These are phyloP conservation scores for Xylaria sp. DNA, from an alignment of 2,329 filamentous ascomycete genomes.

Conservation along the genomic window DNA sequence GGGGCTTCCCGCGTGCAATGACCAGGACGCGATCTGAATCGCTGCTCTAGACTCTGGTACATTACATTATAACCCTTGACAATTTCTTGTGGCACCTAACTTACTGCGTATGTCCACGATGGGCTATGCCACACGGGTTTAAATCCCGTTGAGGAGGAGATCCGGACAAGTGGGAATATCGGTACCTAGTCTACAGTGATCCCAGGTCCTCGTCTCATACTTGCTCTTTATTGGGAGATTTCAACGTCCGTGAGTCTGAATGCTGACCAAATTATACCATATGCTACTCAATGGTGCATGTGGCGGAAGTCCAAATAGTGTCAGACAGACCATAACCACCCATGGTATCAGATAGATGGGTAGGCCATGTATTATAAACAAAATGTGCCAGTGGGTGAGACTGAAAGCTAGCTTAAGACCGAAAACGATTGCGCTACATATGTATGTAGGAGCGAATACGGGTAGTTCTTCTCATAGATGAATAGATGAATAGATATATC, in stretches of 20 bases:
- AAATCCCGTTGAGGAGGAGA: neutral
- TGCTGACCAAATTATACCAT: neutral
- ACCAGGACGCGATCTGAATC: slow-evolving; percentile 7
- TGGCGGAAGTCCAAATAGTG: neutral
- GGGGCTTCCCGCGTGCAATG: slow-evolving; percentile 24
- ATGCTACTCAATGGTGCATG: neutral
- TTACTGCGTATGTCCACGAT: neutral
- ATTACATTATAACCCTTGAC: neutral
- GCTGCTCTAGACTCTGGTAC: neutral
- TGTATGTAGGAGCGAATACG: slow-evolving; percentile 2
- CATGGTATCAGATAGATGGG: neutral
- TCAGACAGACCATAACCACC: neutral
- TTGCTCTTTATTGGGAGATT: neutral
- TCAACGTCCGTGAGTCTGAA: no score
- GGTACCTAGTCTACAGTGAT: neutral
- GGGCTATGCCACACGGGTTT: neutral
- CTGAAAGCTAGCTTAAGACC: neutral
- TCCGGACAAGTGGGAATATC: neutral
- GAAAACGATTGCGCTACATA: neutral
- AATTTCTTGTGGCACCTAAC: no score
- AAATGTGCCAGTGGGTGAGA: neutral
- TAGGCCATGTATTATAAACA: neutral
- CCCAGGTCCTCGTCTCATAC: neutral
- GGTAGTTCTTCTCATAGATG: neutral
- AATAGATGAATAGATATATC: neutral